Base-by-base conservation (phyloP, 163 green algal species). In the Chloroidium sp. region DNA sequence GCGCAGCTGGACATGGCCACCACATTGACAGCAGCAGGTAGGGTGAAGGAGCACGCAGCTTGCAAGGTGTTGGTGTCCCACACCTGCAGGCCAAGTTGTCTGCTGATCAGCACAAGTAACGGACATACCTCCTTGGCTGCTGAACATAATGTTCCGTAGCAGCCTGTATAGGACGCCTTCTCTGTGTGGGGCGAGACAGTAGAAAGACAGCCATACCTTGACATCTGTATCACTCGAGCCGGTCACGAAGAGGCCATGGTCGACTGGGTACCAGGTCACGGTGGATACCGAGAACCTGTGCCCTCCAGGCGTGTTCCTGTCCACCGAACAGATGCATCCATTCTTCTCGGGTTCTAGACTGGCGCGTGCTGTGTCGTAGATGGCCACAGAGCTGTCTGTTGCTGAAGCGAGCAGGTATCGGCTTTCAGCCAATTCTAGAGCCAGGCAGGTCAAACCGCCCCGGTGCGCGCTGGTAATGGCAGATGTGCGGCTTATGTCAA, bases 161-260 rank as follows among this genome's bases (percentile, higher is more conserved):
- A 36, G 36, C 36, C 36, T 36, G 36, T 36, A 36, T 36, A 36
- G 36, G 36, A 36, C 36, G 36, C 36, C 36, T 36, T 36, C 36
- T 36, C 36, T 36, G 36, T 36, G 36, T 36, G 36, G 36, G 36
- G 36, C 36, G 36, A 36, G 36, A 36, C 36, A 36, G 36, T 36
- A 36, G 36, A 36, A 36, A 36, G 36, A 36, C 36, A 36, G 36
- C 76, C 4, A 10, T 61, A 84, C 83, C 81, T 93, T 93, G 78
- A 95, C 89, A 1, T 78, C 80, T 36, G 91, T 69, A 82, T 97
- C 93, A 74, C 90, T 90, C 0, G 91, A 94, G 58, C 88, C 92
- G 1, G 90, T 92, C 0, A 97, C 84, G 80, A 98, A 98, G 36
- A 97, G 77, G 2, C 93, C 94, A 0, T 87, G 94, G 84, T 98